phyloP scores from a whole-genome alignment of 176 grass and related monocot genomes.

The sorghum (Sorghum bicolor) region DNA sequence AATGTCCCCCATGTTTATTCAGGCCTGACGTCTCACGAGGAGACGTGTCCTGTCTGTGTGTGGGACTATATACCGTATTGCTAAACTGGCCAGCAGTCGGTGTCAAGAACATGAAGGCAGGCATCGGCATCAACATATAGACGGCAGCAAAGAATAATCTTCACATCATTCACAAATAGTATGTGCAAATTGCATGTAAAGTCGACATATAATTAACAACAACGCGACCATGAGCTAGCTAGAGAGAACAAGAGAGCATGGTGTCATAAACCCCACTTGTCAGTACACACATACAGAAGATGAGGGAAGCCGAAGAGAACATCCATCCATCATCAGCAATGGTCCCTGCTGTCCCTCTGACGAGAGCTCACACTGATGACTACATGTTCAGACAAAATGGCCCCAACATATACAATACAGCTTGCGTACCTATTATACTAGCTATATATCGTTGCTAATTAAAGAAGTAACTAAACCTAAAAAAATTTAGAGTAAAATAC shows the following conservation, averaged over 20 bases:
- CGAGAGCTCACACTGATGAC: background rate
- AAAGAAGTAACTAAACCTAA: background rate
- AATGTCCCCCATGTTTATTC: background rate
- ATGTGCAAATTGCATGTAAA: background rate
- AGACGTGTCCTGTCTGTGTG: background rate
- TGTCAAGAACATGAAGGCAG: background rate
- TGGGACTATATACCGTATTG: background rate
- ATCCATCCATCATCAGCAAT: background rate
- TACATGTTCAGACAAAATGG: conserved; percentile 24
- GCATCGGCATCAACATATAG: background rate
- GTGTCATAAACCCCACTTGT: background rate
- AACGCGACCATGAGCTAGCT: background rate
- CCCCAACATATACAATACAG: background rate
- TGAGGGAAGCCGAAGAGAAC: background rate
- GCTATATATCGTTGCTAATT: background rate
- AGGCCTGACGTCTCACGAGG: background rate
- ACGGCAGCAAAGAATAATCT: background rate
- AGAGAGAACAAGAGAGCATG: background rate
- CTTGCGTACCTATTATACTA: background rate
- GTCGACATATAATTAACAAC: background rate
- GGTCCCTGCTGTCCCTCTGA: background rate
- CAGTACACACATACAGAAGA: background rate
- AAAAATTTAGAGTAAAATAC: background rate
- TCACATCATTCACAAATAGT: background rate
- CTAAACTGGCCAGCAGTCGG: background rate